A percentile compares a stretch with the other conserved stretches of the same genome.
phyloP scores from a whole-genome alignment of 805 yeast species.

The Metschnikowia corniflorae region DNA sequence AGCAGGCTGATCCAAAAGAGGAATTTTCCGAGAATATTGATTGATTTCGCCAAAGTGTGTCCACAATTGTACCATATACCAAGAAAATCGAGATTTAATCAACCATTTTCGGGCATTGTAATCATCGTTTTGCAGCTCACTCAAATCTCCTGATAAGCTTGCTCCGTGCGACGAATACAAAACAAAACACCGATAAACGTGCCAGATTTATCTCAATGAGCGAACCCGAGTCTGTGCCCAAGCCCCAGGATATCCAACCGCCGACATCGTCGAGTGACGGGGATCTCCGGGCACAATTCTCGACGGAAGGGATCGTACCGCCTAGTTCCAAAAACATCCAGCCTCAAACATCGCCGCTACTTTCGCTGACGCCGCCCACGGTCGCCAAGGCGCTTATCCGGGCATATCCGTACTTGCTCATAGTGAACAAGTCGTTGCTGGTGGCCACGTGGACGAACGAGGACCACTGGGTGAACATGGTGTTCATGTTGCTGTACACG shows the following conservation, averaged over 20 bases:
- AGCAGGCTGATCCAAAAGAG: too few relatives aligned
- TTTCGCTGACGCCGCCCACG: constrained; percentile 86
- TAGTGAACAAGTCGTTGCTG: constrained; percentile 65
- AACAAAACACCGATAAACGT: neutral
- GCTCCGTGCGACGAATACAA: neutral
- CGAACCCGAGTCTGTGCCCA: constrained; percentile 12
- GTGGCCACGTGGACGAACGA: constrained; percentile 90
- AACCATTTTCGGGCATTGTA: too few relatives aligned
- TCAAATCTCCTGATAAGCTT: constrained; percentile 2
- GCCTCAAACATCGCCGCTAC: constrained; percentile 71
- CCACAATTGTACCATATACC: too few relatives aligned
- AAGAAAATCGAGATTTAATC: too few relatives aligned
- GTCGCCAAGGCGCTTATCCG: constrained; percentile 78
- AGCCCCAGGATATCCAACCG: constrained; percentile 13
- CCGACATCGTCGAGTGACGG: constrained; percentile 12
- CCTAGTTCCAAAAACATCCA: constrained; percentile 14
- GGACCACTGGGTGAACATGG: constrained; percentile 70
- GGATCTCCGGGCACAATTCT: constrained; percentile 31
- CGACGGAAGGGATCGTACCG: constrained; percentile 7
- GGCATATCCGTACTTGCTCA: constrained; percentile 80
- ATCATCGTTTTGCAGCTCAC: neutral
- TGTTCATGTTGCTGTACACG: constrained; percentile 53
- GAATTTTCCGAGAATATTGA: too few relatives aligned
- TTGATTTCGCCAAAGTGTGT: too few relatives aligned
- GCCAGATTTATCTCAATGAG: constrained; percentile 9